phyloP scores from a whole-genome alignment of 371 early-diverging fungal species.

The Mortierella sp. region DNA sequence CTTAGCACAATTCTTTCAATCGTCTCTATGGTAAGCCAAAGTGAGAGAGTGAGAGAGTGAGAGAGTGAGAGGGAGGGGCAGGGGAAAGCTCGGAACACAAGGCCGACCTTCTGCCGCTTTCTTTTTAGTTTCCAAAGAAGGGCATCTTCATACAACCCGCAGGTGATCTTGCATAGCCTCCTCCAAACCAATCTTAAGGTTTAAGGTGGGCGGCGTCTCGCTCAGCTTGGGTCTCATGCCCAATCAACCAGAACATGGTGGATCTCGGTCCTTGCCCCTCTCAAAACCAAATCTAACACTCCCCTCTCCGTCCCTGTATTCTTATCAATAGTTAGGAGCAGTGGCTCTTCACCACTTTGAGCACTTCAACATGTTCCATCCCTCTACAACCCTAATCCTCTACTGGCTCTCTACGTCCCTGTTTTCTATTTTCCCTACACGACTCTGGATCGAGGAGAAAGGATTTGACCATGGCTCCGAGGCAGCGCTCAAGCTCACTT shows the following conservation, averaged over 20 bases:
- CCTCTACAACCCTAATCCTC: conserved; percentile 72
- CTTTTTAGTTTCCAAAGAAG: not conserved
- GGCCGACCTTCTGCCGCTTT: too few species aligned
- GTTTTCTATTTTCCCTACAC: conserved; percentile 64
- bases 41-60: not conserved
- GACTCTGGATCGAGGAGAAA: conserved; percentile 41
- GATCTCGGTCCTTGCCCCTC: too few species aligned
- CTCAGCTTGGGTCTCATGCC: too few species aligned
- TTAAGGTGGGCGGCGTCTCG: too few species aligned
- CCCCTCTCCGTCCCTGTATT: not conserved
- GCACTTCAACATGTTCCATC: conserved; percentile 66
- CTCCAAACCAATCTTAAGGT: too few species aligned
- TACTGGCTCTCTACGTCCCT: conserved; percentile 71
- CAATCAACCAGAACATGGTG: too few species aligned
- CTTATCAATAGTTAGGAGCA: conserved; percentile 56
- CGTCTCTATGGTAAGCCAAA: not conserved
- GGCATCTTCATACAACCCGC: not conserved
- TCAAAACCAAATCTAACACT: not conserved
- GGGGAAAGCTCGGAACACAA: too few species aligned
- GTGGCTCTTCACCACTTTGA: conserved; percentile 69
- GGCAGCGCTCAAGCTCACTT: conserved; percentile 56
- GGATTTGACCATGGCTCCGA: conserved; percentile 31
- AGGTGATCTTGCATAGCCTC: conserved; percentile 11
- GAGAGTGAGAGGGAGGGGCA: too few species aligned
- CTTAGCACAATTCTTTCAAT: not conserved